Base-by-base conservation (phyloP, 2,329 filamentous ascomycete species). In the Paraphaeosphaeria minitans region DNA sequence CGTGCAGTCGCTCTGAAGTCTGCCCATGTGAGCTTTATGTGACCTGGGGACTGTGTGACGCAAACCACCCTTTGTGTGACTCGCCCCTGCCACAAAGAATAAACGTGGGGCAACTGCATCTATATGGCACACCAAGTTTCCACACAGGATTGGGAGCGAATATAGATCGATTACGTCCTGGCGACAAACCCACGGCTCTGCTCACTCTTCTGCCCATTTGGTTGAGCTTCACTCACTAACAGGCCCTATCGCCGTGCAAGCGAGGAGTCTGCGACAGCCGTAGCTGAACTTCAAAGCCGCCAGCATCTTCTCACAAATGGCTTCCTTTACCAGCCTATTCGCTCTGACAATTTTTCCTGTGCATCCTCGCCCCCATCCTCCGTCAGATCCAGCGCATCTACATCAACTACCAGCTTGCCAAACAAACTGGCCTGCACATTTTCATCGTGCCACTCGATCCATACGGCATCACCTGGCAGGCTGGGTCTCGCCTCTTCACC, bases 391-490 rank as follows among this genome's bases (percentile, higher is more conserved):
- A 45, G n/a, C 19, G 29, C n/a, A 45, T 70, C 22, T 47, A 54
- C 50, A 46, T 41, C 8, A 68, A 69, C 54, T 70, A 69, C 55
- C 27, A 12, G 3, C 37, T n/a, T n/a, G 67, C 65, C 5, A 57
- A 56, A 1, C 59, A 37, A 13, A 58, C 61, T 19, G 62, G 61
- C 9, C 58, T 70, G 8, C 58, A 37, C 12, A 57, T 65, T 16
- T 13, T 69, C 14, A 22, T 66, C 14, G 57, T 62, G 21, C 67
- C 69, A 2, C 2, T 66, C 29, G 56, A 68, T 13, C 66, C 66
- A 4, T 61, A 66, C 42, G 57, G 55, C 13, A 16, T 62, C 8
- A 29, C 51, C 43, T 68, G 61, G 63, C 59, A 56, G 21, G 16
- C 69, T n/a, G 27, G 54, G 1, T 22, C 48, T 4, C 39, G 53